Base-by-base conservation (phyloP, 768 basidiomycete genomes). In the Brasilioporus rufonigricans region DNA sequence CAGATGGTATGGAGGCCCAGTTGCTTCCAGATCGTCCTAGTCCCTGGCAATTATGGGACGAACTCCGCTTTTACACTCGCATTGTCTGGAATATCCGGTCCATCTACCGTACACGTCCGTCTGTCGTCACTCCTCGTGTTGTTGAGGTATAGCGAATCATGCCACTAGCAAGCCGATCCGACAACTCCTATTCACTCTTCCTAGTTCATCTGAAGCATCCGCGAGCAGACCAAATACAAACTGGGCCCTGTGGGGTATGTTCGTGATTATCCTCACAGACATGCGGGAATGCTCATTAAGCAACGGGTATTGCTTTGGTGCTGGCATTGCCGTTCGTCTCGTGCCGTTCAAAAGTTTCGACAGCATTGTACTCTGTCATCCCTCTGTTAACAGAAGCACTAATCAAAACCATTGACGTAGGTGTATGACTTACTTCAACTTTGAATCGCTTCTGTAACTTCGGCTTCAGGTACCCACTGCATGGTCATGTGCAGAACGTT, bases 191-290 rank as follows among this genome's bases (percentile, higher is more conserved):
- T 33, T 44, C 9, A 53, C 19, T 18, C 12, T 10, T 27, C 24
- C 47, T 32, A 75, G 74, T 76, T 76, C 64, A 65, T 74, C 26
- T 65, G 68, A 46, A 65, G 55, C 27, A 52, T 81, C 2, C 74
- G 71, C 56, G 64, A 70, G 31, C 70, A 74, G 44, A 70, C 74
- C 44, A 70, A 68, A 21, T 77, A 79, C 43, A 73, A 67, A 57
- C 67, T 81, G 29, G 77, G 77, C 0, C 70, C 73, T 14, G 70
- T 76, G 19, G 80, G 80, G 69, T 80, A 67, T 13, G n/a, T n/a
- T n/a, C n/a, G n/a, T n/a, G n/a, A n/a, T n/a, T n/a, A n/a, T n/a
- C n/a, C n/a, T n/a, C n/a, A n/a, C n/a, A n/a, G n/a, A n/a, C n/a
- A n/a, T n/a, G n/a, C n/a, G n/a, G n/a, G n/a, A n/a, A n/a, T n/a